Conservation (phyloP, 2,329 filamentous ascomycete species). For the Sporothrix curviconia region DNA sequence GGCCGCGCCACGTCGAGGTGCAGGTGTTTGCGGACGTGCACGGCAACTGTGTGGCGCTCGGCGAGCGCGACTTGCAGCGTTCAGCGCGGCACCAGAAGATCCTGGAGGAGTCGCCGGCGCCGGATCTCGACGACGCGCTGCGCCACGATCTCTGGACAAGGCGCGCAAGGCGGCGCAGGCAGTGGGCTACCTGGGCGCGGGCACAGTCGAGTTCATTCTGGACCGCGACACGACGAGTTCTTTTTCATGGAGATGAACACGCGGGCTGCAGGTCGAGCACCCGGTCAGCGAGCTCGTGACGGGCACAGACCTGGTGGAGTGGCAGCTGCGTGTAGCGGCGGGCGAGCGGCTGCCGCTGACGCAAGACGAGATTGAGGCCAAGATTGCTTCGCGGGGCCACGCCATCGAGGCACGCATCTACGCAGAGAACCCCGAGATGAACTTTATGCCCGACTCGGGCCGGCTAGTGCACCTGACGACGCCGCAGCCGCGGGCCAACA, state of each 20-base stretch:
- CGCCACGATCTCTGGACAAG: constrained; percentile 58
- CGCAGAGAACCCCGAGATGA: constrained; percentile 84
- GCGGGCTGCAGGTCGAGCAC: constrained; percentile 89
- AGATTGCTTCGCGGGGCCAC: constrained; percentile 70
- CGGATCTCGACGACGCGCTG: constrained; percentile 53
- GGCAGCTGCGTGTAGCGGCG: constrained; percentile 77
- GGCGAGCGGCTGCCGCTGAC: constrained; percentile 51
- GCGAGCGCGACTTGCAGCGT: constrained; percentile 85
- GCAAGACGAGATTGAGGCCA: constrained; percentile 60
- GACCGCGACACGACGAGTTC: constrained; percentile 74
- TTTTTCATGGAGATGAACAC: constrained; percentile 84
- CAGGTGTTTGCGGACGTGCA: constrained; percentile 81
- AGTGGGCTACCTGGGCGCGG: constrained; percentile 80
- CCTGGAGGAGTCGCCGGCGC: constrained; percentile 80
- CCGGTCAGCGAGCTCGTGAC: constrained; percentile 74
- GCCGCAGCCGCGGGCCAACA: constrained; percentile 36
- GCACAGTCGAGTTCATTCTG: constrained; percentile 85
- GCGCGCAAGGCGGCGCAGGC: constrained; percentile 61
- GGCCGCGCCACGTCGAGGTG: constrained; percentile 79
- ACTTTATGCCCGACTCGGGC: constrained; percentile 92
- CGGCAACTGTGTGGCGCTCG: constrained; percentile 74
- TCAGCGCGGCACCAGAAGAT: constrained; percentile 83
- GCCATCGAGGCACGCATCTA: constrained; percentile 96
- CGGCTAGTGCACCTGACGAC: constrained; percentile 76
- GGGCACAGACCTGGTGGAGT: constrained; percentile 74